Evolutionary conservation across 2,329 filamentous ascomycete genomes (phyloP).

Genomic region (Sarocladium strictum): DNA sequence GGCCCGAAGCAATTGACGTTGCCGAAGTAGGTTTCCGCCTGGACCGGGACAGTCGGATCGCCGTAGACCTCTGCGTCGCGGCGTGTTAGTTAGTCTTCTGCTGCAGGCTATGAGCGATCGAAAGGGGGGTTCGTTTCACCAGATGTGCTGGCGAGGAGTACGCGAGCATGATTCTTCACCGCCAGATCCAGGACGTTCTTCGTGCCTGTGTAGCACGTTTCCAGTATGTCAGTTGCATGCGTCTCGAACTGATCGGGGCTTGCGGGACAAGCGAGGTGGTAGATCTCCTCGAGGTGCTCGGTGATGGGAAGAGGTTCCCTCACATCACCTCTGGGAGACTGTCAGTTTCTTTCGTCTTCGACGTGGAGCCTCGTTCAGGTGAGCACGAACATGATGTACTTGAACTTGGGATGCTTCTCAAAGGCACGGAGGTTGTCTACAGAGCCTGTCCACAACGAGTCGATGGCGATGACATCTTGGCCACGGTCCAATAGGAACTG

Average conservation of each 20-base stretch:
- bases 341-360: neutral
- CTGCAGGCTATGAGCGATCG: too few species aligned
- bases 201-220: slow-evolving; percentile 13
- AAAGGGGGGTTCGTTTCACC: too few species aligned
- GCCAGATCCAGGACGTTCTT: slow-evolving; percentile 13
- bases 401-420: slow-evolving; percentile 8
- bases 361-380: neutral
- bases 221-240: slow-evolving; percentile 12
- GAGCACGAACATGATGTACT: slow-evolving; percentile 3
- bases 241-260: slow-evolving; percentile 13
- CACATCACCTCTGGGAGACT: slow-evolving; percentile 11
- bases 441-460: slow-evolving; percentile 13
- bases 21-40: slow-evolving; percentile 27
- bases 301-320: slow-evolving; percentile 9
- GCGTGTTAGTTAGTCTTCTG: too few species aligned
- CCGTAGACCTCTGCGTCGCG: slow-evolving; percentile 11
- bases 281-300: slow-evolving; percentile 11
- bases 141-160: slow-evolving; percentile 13
- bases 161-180: slow-evolving; percentile 8
- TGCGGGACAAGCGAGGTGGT: slow-evolving; percentile 13
- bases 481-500: slow-evolving; percentile 9
- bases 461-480: slow-evolving; percentile 11
- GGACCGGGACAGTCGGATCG: slow-evolving; percentile 8
- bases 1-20: slow-evolving; percentile 35
- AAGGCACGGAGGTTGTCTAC: slow-evolving; percentile 9